These are phyloP conservation scores for Naganishia randhawae DNA, from an alignment of 768 basidiomycete species.

Conservation along the genomic window DNA sequence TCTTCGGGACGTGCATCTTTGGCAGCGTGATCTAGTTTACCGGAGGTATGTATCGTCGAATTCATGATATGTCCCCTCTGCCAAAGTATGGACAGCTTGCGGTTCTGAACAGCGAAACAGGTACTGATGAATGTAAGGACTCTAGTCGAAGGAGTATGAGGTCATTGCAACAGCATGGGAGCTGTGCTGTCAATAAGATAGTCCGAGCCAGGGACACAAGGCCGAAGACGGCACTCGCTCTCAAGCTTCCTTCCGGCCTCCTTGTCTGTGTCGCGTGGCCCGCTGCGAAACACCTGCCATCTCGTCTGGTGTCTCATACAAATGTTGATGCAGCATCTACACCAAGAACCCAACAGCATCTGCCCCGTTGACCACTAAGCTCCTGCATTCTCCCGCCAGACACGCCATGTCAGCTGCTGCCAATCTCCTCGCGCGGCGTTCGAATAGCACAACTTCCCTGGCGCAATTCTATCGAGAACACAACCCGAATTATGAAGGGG, in stretches of 20 bases:
- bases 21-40: not conserved
- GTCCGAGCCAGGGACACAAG: no score
- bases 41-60: not conserved
- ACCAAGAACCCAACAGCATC: not conserved
- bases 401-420: slow-evolving; percentile 23
- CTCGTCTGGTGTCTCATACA: no score
- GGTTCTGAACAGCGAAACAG: not conserved
- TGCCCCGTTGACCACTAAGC: not conserved
- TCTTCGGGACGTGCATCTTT: not conserved
- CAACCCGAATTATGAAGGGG: slow-evolving; percentile 21
- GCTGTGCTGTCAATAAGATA: no score
- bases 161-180: no score
- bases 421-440: slow-evolving; percentile 34
- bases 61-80: not conserved
- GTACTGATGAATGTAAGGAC: not conserved
- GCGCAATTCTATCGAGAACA: slow-evolving; percentile 43
- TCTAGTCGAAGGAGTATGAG: no score
- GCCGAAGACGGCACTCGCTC: no score
- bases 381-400: not conserved
- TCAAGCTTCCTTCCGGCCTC: no score
- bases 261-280: no score
- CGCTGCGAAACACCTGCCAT: no score
- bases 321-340: not conserved
- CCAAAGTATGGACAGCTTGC: not conserved
- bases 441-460: slow-evolving; percentile 46